Evolutionary conservation across 805 yeast species (phyloP), one percentile per base, ranked within the genome.

Genomic region (Clavispora santaluciae): DNA sequence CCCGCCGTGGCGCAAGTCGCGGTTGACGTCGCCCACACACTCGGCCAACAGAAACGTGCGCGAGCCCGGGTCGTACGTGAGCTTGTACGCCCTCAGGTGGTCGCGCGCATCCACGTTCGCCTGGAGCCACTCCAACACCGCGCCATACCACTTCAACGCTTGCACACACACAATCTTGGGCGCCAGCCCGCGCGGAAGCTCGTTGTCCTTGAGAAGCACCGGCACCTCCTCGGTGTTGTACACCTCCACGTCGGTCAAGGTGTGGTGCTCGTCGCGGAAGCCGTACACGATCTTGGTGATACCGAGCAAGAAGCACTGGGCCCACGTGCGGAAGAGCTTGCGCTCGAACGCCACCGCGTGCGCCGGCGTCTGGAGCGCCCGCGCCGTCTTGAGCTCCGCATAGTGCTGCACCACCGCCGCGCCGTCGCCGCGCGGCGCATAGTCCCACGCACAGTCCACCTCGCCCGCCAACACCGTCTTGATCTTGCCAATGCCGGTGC

Each of bases 301-400:
- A 4, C 99, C 99, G 34, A 87, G 70, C 17, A 93, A 67, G 60
- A 89, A 93, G 47, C 95, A 84, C 65, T 89, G 98, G 2, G 95
- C 87, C 99, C 99, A 93, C 0, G 95, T 75, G 45, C 70, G 76
- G 57, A 83, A 78, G 34, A 93, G 65, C 61, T 88, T 89, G 40
- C 72, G 73, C 56, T 91, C 96, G 56, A 91, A 88, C 15, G 58
- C 72, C 28, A 70, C 70, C 12, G 83, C 79, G 28, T 82, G 82
- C 12, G 73, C 69, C 5, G 79, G 77, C 15, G 75, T 68, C 17
- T 66, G 69, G 0, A 91, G 70, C 5, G 72, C 66, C 33, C 74
- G 67, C 2, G 83, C 65, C 1, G 96, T 86, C 56, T 90, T 91
- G 48, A 93, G 68, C 60, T 93, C 97, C 6, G 83, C 82, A 57